These are phyloP conservation scores for Gaultheria prostrata DNA, from an alignment of 148 eudicot species.

Conservation along the genomic window DNA sequence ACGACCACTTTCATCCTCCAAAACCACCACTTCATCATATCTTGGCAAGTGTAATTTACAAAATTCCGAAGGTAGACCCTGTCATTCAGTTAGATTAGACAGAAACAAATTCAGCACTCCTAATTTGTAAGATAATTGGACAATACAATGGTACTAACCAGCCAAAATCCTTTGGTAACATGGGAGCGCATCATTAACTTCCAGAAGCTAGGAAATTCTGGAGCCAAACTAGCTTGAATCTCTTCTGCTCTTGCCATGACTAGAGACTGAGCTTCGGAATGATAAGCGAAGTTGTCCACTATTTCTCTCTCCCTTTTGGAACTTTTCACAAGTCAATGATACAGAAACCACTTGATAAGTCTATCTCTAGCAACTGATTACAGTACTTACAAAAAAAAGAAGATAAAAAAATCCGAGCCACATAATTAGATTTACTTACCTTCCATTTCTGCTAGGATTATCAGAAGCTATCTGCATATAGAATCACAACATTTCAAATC, in stretches of 20 bases:
- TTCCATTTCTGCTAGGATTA: neutral
- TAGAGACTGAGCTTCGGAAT: neutral
- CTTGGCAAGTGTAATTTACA: constrained; percentile 19
- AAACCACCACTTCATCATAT: constrained; percentile 1
- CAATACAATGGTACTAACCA: neutral
- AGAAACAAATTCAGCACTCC: neutral
- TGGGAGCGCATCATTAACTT: neutral
- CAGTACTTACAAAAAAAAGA: neutral
- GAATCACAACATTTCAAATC: neutral
- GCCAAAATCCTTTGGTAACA: neutral
- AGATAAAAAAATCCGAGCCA: neutral
- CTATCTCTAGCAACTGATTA: neutral
- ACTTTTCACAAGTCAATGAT: neutral
- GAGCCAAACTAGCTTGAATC: neutral
- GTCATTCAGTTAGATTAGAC: neutral
- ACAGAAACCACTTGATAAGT: neutral
- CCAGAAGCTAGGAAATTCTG: neutral
- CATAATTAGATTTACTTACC: constrained; percentile 6
- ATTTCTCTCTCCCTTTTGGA: neutral
- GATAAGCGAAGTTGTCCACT: neutral
- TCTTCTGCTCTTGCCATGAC: neutral
- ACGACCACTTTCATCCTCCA: constrained; percentile 25
- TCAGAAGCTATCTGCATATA: constrained; percentile 6
- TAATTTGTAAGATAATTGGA: neutral
- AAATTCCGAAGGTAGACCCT: constrained; percentile 29